A percentile compares a stretch with the other conserved stretches of the same genome.
These are phyloP conservation scores for Phytopythium delawarense DNA, from an alignment of 352 stramenopile species.

Conservation along the genomic window DNA sequence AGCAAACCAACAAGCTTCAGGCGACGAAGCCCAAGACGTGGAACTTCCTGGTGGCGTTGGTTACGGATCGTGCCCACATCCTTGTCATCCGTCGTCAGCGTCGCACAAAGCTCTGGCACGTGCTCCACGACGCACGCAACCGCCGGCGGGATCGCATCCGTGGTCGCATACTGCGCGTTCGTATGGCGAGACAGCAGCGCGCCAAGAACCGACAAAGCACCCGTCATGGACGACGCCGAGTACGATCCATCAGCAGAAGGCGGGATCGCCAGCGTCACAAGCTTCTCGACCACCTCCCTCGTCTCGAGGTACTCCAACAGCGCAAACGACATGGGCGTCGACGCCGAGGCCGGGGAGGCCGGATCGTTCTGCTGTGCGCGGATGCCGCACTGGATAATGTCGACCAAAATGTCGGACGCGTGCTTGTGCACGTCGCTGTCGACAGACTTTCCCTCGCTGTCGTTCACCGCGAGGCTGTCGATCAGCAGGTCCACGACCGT, in stretches of 20 bases:
- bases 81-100: constrained; percentile 51
- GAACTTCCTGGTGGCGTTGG: constrained; percentile 68
- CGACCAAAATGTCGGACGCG: constrained; percentile 72
- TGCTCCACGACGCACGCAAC: constrained; percentile 49
- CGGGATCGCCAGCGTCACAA: constrained; percentile 59
- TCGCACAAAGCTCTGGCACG: constrained; percentile 62
- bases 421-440: constrained; percentile 85
- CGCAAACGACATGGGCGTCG: constrained; percentile 53
- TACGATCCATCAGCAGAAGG: constrained; percentile 15
- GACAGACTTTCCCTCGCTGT: constrained; percentile 23
- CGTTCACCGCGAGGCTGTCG: constrained; percentile 34
- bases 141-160: constrained; percentile 54
- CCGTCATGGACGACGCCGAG: constrained; percentile 73
- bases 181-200: constrained; percentile 72
- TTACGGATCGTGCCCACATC: constrained; percentile 70
- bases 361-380: constrained; percentile 70
- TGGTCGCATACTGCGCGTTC: constrained; percentile 70
- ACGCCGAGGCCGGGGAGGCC: constrained; percentile 50
- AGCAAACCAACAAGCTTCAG: constrained; percentile 80
- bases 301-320: constrained; percentile 80
- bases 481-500: constrained; percentile 68
- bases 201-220: constrained; percentile 70
- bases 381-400: constrained; percentile 84
- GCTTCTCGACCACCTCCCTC: constrained; percentile 61
- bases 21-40: constrained; percentile 65